These are phyloP conservation scores for Daldinia sp. DNA, from an alignment of 2,329 filamentous ascomycete species.

Conservation along the genomic window DNA sequence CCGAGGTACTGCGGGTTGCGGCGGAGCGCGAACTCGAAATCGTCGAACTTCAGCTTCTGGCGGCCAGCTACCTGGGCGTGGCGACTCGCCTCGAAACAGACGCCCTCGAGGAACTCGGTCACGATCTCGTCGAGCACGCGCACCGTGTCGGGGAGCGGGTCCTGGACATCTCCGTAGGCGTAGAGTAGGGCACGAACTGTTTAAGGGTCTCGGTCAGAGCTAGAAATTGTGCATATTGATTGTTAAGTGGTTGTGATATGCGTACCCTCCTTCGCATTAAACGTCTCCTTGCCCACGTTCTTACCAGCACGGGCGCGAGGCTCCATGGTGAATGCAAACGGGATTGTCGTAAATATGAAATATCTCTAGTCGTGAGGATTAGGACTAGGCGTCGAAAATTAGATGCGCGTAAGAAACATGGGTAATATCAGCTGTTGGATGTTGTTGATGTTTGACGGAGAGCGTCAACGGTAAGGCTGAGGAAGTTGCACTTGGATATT, in stretches of 20 bases:
- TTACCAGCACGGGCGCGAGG: slow-evolving; percentile 81
- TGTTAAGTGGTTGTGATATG: slow-evolving; percentile 30
- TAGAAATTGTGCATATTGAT: background rate
- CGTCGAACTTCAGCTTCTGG: slow-evolving; percentile 97
- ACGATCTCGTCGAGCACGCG: slow-evolving; percentile 93
- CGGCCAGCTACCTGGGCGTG: slow-evolving; percentile 87
- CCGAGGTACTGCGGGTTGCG: slow-evolving; percentile 88
- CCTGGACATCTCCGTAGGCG: slow-evolving; percentile 81
- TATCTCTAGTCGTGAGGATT: background rate
- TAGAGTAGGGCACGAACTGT: slow-evolving; percentile 80
- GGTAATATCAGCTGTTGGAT: slow-evolving; percentile 7
- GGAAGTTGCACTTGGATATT: slow-evolving; percentile 16
- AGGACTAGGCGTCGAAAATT: background rate
- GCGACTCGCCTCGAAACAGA: slow-evolving; percentile 89
- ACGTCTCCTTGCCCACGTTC: slow-evolving; percentile 87
- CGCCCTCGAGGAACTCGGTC: slow-evolving; percentile 95
- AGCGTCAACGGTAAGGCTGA: slow-evolving; percentile 30
- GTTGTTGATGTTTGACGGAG: slow-evolving; percentile 22
- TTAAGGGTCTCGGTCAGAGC: slow-evolving; percentile 6
- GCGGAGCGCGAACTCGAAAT: slow-evolving; percentile 94
- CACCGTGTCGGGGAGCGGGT: slow-evolving; percentile 85
- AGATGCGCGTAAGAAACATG: background rate
- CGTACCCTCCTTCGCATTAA: slow-evolving; percentile 77
- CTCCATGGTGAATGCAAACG: slow-evolving; percentile 65
- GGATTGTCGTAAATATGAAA: background rate